Conservation (phyloP, 495 filamentous ascomycete species). For the Aspergillus olivimuriae region DNA sequence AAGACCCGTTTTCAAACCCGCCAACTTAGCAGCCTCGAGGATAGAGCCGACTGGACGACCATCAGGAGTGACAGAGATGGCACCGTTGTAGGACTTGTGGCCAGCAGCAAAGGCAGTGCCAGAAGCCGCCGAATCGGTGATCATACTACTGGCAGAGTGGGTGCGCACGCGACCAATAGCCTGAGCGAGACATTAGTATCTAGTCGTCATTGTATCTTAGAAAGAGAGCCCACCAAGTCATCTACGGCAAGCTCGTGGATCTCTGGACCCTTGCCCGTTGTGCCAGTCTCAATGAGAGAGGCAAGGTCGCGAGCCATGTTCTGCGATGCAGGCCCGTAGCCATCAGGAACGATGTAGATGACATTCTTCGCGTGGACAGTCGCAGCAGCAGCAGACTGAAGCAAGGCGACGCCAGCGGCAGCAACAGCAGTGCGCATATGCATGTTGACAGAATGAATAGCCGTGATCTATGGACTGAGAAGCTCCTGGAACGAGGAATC, state of each 20-base stretch:
- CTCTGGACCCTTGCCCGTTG: constrained; percentile 1
- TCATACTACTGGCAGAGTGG: constrained; percentile 5
- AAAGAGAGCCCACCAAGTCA: constrained; percentile 2
- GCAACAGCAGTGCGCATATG: constrained; percentile 1
- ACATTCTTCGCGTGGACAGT: constrained; percentile 3
- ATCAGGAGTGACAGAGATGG: constrained; percentile 3
- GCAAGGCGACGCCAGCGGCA: not conserved
- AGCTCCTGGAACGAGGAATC: not conserved
- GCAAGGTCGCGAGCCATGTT: constrained; percentile 6
- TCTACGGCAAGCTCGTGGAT: constrained; percentile 3
- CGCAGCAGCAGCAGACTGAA: not conserved
- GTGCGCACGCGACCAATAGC: constrained; percentile 5
- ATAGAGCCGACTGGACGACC: constrained; percentile 2
- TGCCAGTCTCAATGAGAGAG: constrained; percentile 2
- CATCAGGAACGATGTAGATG: constrained; percentile 6
- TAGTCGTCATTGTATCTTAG: not conserved
- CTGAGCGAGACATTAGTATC: not conserved
- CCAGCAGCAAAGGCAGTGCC: constrained; percentile 1
- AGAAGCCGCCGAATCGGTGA: constrained; percentile 5
- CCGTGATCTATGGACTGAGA: not conserved
- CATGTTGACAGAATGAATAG: not conserved
- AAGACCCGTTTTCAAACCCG: constrained; percentile 4
- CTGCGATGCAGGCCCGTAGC: constrained; percentile 6
- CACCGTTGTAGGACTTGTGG: constrained; percentile 6
- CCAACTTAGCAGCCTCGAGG: constrained; percentile 4